Conservation (phyloP, 2,329 filamentous ascomycete genomes). For the Fusarium sp. region DNA sequence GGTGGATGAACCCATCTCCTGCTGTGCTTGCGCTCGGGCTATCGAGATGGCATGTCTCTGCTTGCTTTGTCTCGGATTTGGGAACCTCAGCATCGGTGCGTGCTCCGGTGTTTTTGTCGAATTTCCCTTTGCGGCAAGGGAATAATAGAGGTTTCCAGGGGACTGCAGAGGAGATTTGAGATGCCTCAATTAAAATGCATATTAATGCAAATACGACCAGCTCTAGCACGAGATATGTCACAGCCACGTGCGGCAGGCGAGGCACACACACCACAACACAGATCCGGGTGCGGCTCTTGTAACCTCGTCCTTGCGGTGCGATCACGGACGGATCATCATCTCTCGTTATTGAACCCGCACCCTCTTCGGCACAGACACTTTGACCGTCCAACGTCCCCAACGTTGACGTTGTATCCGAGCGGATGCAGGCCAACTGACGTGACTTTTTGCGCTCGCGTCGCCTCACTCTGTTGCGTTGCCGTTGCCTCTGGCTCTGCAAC, state of each 20-base stretch:
- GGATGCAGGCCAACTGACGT: slow-evolving; percentile 27
- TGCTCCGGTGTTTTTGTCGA: background rate
- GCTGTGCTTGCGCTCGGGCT: slow-evolving; percentile 20
- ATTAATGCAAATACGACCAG: slow-evolving; percentile 31
- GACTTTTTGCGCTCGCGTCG: background rate
- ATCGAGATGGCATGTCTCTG: slow-evolving; percentile 33
- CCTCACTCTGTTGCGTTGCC: background rate
- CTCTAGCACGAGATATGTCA: slow-evolving; percentile 18
- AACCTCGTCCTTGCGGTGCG: background rate
- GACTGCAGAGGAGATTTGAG: slow-evolving; percentile 37
- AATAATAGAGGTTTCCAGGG: slow-evolving; percentile 5
- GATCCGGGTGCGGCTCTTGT: slow-evolving; percentile 43
- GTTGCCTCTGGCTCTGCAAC: background rate
- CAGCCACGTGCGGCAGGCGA: slow-evolving; percentile 41
- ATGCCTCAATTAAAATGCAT: slow-evolving; percentile 40
- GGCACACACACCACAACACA: slow-evolving; percentile 10
- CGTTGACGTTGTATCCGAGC: slow-evolving; percentile 32
- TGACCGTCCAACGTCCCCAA: slow-evolving; percentile 32
- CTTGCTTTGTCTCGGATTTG: slow-evolving; percentile 24
- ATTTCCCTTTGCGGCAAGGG: background rate
- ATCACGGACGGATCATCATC: slow-evolving; percentile 1
- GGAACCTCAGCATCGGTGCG: slow-evolving; percentile 15
- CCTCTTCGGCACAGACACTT: slow-evolving; percentile 19
- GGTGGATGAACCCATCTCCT: slow-evolving; percentile 21
- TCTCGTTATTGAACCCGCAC: background rate